phyloP scores from a whole-genome alignment of 1,284 basidiomycete species.

The Trametes versicolor region DNA sequence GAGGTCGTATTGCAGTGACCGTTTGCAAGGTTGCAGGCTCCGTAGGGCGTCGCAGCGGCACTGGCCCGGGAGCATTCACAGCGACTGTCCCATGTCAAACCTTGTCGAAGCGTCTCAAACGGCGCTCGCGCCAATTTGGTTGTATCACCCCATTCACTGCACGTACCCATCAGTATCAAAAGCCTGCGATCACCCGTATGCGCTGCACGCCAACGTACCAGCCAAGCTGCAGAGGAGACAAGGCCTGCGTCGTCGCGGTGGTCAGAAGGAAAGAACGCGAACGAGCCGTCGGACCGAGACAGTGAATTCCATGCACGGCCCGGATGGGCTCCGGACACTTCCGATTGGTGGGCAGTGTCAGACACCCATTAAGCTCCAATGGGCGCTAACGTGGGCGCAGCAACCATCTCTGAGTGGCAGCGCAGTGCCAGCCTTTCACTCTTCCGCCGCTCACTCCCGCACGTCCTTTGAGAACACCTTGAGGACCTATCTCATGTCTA shows the following conservation, averaged over 20 bases:
- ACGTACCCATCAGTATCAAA: neutral
- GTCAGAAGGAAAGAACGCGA: neutral
- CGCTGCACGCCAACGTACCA: too few relatives aligned
- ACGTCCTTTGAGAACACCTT: too few relatives aligned
- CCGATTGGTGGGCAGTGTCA: too few relatives aligned
- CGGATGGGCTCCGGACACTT: too few relatives aligned
- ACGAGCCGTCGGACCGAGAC: too few relatives aligned
- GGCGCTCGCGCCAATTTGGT: neutral
- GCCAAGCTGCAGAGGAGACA: too few relatives aligned
- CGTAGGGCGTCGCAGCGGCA: neutral
- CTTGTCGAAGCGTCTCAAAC: neutral
- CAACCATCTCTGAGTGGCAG: too few relatives aligned
- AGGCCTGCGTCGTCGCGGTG: too few relatives aligned
- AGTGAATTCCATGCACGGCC: too few relatives aligned
- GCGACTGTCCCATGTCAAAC: neutral
- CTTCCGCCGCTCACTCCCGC: neutral
- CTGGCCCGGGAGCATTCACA: neutral
- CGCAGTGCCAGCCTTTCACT: neutral
- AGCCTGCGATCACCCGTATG: neutral
- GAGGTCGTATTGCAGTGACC: too few relatives aligned
- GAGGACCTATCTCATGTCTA: neutral
- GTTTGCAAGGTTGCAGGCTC: neutral
- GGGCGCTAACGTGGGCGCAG: neutral
- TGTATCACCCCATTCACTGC: neutral
- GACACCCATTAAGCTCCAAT: neutral